Conservation (phyloP, 1,284 basidiomycete genomes). For the Ceratorhiza oryzae-sativae region DNA sequence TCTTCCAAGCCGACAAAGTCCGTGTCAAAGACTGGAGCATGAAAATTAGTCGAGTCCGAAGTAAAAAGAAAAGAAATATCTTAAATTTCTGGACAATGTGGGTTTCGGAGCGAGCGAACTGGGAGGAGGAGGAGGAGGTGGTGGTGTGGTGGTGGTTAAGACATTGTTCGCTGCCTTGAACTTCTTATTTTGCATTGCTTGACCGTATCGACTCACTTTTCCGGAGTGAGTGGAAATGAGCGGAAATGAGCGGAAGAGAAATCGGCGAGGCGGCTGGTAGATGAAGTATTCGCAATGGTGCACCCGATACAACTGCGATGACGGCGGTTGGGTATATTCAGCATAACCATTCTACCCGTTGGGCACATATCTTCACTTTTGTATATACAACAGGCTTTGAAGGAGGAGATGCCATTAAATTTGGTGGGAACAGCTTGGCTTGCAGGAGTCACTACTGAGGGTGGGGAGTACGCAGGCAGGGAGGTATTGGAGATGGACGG, state of each 20-base stretch:
- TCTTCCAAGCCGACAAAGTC: background rate
- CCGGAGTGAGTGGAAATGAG: constrained; percentile 19
- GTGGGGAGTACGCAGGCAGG: background rate
- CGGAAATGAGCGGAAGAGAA: constrained; percentile 12
- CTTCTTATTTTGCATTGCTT: background rate
- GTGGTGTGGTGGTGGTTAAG: constrained; percentile 6
- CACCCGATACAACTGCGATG: background rate
- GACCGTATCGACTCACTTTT: background rate
- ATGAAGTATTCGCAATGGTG: background rate
- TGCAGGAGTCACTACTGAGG: constrained; percentile 2
- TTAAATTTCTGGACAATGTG: constrained; percentile 16
- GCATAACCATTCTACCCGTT: background rate
- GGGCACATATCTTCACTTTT: background rate
- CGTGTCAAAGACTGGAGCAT: background rate
- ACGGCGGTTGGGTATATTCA: background rate
- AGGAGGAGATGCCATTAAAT: background rate
- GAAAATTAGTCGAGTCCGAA: background rate
- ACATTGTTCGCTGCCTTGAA: background rate
- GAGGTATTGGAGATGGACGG: background rate
- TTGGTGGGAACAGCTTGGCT: background rate
- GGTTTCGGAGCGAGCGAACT: constrained; percentile 21
- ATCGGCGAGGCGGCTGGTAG: background rate
- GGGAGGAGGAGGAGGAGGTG: too few relatives aligned
- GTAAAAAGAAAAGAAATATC: background rate
- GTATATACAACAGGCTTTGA: constrained; percentile 14